phyloP scores from a whole-genome alignment of 1,284 basidiomycete genomes.

The Melanopsichium pennsylvanicum region DNA sequence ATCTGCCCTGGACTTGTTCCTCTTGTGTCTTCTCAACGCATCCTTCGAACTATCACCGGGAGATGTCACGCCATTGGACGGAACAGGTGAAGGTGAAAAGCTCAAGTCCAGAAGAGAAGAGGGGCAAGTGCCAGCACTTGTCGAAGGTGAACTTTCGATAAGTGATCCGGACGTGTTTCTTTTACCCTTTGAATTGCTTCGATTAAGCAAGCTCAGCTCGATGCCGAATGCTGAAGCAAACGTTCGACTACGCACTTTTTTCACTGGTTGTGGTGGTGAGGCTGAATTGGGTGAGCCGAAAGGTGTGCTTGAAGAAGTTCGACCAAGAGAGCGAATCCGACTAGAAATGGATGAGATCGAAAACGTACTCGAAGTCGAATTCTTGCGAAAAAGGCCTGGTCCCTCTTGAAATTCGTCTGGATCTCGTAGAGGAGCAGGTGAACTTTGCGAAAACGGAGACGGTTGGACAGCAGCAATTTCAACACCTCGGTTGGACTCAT shows the following conservation, averaged over 20 bases:
- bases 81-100: constrained; percentile 19
- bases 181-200: constrained; percentile 2
- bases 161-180: background rate
- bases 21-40: too few relatives aligned
- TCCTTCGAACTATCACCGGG: background rate
- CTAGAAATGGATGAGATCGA: constrained; percentile 19
- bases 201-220: constrained; percentile 16
- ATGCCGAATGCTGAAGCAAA: constrained; percentile 39
- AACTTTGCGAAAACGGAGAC: too few relatives aligned
- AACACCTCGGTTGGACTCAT: constrained; percentile 10
- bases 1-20: constrained; percentile 23
- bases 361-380: constrained; percentile 13
- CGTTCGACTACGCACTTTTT: constrained; percentile 30
- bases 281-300: background rate
- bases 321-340: constrained; percentile 12
- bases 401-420: too few relatives aligned
- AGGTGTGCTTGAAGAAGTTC: background rate
- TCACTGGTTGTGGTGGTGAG: constrained; percentile 1
- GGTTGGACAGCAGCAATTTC: too few relatives aligned
- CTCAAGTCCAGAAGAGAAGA: constrained; percentile 16
- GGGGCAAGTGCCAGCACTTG: constrained; percentile 12
- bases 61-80: background rate
- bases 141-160: constrained; percentile 22
- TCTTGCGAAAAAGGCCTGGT: constrained; percentile 1
- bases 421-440: too few relatives aligned